phyloP scores from a whole-genome alignment of 2,329 filamentous ascomycete genomes.

The Paraphoma chrysanthemicola region DNA sequence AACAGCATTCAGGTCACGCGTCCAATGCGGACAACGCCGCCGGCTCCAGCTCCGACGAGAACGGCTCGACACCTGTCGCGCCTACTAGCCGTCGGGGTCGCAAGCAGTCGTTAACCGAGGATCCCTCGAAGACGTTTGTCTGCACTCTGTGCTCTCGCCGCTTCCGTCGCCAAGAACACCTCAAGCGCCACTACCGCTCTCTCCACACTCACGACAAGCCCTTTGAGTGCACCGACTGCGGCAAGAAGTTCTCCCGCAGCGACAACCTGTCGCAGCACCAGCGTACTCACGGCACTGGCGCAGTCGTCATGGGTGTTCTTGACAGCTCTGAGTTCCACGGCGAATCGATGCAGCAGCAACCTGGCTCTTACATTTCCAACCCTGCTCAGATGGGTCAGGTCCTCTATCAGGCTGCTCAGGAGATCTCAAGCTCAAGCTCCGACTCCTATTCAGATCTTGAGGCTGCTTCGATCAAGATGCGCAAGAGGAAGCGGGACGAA shows the following conservation, averaged over 20 bases:
- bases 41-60: conserved; percentile 54
- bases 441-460: conserved; percentile 49
- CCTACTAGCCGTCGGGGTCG: conserved; percentile 86
- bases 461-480: conserved; percentile 62
- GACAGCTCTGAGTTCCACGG: conserved; percentile 68
- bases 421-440: conserved; percentile 45
- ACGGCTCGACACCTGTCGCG: conserved; percentile 36
- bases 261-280: conserved; percentile 98
- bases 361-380: conserved; percentile 43
- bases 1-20: conserved; percentile 41
- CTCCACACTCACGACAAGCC: conserved; percentile 99
- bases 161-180: conserved; percentile 96
- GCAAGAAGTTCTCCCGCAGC: conserved; percentile 98
- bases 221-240: conserved; percentile 95
- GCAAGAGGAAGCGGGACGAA: conserved; percentile 75
- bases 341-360: conserved; percentile 53
- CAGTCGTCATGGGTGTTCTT: conserved; percentile 88
- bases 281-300: conserved; percentile 87
- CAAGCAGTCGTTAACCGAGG: conserved; percentile 97
- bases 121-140: conserved; percentile 97
- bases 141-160: conserved; percentile 96
- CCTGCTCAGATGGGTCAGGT: conserved; percentile 47
- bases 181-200: conserved; percentile 98
- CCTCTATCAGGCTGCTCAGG: conserved; percentile 48
- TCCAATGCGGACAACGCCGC: conserved; percentile 52